A percentile compares a stretch with the other conserved stretches of the same genome.
Evolutionary conservation across 2,329 filamentous ascomycete species (phyloP).

Genomic region (Akanthomyces muscarius): DNA sequence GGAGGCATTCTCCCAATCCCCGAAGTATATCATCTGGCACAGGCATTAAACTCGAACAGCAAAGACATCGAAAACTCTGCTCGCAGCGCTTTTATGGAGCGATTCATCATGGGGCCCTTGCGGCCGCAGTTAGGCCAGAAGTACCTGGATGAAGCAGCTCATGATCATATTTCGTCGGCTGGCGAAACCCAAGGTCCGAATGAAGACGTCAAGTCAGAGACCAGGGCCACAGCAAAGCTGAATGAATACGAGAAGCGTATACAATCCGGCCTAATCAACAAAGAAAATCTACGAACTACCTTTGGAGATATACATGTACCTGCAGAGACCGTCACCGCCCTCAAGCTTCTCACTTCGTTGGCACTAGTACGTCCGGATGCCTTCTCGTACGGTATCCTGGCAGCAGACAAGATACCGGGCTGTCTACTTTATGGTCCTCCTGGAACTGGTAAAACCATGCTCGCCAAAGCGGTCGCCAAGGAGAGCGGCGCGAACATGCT

Average conservation of each 20-base stretch:
- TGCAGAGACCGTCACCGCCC: conserved; percentile 74
- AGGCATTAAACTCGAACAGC: conserved; percentile 27
- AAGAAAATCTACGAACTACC: conserved; percentile 76
- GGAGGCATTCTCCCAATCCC: conserved; percentile 36
- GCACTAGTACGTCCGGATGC: conserved; percentile 85
- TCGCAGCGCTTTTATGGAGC: conserved; percentile 28
- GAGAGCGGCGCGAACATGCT: conserved; percentile 70
- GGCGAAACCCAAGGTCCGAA: conserved; percentile 28
- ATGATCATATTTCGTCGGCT: conserved; percentile 22
- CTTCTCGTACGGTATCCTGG: conserved; percentile 92
- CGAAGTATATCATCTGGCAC: conserved; percentile 38
- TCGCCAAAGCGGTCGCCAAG: conserved; percentile 66
- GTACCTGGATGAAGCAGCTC: conserved; percentile 29
- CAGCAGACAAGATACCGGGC: conserved; percentile 85
- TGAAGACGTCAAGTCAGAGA: conserved; percentile 27
- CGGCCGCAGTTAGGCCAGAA: conserved; percentile 30
- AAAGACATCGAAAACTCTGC: conserved; percentile 22
- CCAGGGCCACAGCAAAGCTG: conserved; percentile 40
- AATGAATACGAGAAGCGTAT: conserved; percentile 81
- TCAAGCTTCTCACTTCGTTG: conserved; percentile 84
- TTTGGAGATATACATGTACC: conserved; percentile 85
- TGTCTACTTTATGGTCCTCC: conserved; percentile 85
- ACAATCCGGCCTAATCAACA: conserved; percentile 75
- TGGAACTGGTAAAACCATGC: conserved; percentile 69
- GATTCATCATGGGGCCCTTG: conserved; percentile 31